A percentile compares a stretch with the other conserved stretches of the same genome.
Evolutionary conservation across 2,329 filamentous ascomycete species (phyloP).

Genomic region (Diaporthe batatas): DNA sequence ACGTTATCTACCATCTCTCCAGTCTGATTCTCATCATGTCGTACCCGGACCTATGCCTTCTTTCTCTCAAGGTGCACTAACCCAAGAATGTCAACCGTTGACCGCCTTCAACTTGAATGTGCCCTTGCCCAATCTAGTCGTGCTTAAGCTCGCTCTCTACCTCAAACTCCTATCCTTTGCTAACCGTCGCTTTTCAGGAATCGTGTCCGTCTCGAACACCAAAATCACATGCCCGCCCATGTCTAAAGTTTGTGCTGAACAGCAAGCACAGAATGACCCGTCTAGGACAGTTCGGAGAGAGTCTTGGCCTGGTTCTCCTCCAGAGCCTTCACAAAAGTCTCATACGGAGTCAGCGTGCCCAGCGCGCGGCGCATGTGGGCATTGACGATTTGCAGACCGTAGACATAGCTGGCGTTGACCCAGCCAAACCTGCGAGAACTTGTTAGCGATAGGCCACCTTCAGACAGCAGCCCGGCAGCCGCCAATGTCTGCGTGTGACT

Average conservation of each 20-base stretch:
- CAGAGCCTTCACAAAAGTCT: conserved; percentile 81
- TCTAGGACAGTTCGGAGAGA: conserved; percentile 58
- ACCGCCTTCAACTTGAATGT: conserved; percentile 3
- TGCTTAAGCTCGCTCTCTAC: conserved; percentile 4
- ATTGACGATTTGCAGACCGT: conserved; percentile 88
- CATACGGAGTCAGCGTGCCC: conserved; percentile 88
- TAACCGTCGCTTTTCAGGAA: conserved; percentile 5
- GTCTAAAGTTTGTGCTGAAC: conserved; percentile 5
- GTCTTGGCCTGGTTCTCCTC: conserved; percentile 67
- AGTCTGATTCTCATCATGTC: conserved; percentile 8
- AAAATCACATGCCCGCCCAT: conserved; percentile 14
- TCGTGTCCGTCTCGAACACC: conserved; percentile 10
- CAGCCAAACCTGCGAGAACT: conserved; percentile 82
- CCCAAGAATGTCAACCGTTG: not conserved
- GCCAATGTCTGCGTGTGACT: conserved; percentile 56
- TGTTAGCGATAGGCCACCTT: not conserved
- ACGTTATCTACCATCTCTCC: not conserved
- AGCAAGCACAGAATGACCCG: not conserved
- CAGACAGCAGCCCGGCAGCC: conserved; percentile 3
- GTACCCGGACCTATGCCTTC: not conserved
- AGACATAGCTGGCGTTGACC: conserved; percentile 98
- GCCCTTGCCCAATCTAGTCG: conserved; percentile 3
- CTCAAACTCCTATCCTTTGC: conserved; percentile 13
- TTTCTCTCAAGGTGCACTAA: conserved; percentile 1
- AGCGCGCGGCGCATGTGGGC: conserved; percentile 91